A percentile compares a stretch with the other conserved stretches of the same genome.
Conservation (phyloP, 805 yeast genomes). For the Pichia californica region DNA sequence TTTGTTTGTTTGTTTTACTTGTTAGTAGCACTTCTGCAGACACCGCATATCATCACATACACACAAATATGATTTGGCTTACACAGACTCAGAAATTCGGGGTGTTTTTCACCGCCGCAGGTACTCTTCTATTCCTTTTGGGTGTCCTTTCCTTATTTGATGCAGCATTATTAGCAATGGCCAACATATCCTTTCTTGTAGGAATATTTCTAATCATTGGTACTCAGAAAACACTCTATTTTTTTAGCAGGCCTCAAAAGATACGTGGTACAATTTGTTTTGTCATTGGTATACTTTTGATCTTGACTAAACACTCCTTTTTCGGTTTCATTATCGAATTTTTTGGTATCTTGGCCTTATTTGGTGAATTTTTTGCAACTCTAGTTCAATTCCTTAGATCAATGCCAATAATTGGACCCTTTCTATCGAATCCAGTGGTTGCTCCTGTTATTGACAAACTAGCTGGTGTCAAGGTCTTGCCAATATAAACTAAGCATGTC, state of each 20-base stretch:
- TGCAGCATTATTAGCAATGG: constrained; percentile 81
- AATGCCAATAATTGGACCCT: constrained; percentile 80
- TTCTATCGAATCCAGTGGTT: constrained; percentile 70
- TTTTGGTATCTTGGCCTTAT: constrained; percentile 82
- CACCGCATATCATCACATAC: too few relatives aligned
- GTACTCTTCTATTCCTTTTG: constrained; percentile 66
- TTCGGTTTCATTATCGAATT: constrained; percentile 80
- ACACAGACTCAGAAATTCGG: constrained; percentile 81
- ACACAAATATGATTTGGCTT: constrained; percentile 51
- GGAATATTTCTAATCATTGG: constrained; percentile 88
- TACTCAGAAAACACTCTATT: constrained; percentile 69
- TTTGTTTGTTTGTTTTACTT: too few relatives aligned
- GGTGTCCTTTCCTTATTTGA: constrained; percentile 87
- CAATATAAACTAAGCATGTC: constrained; percentile 37
- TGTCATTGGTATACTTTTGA: constrained; percentile 64
- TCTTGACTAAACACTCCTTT: constrained; percentile 70
- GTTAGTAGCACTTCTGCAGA: too few relatives aligned
- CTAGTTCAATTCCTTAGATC: constrained; percentile 82
- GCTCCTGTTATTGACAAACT: constrained; percentile 68
- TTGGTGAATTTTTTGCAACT: constrained; percentile 89
- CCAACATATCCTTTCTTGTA: constrained; percentile 72
- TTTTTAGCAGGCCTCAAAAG: constrained; percentile 83
- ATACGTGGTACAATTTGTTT: constrained; percentile 83
- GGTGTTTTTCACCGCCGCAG: constrained; percentile 86
- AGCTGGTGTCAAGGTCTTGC: constrained; percentile 64